phyloP scores from a whole-genome alignment of 2,329 filamentous ascomycete genomes.

The Monilinia fructigena region DNA sequence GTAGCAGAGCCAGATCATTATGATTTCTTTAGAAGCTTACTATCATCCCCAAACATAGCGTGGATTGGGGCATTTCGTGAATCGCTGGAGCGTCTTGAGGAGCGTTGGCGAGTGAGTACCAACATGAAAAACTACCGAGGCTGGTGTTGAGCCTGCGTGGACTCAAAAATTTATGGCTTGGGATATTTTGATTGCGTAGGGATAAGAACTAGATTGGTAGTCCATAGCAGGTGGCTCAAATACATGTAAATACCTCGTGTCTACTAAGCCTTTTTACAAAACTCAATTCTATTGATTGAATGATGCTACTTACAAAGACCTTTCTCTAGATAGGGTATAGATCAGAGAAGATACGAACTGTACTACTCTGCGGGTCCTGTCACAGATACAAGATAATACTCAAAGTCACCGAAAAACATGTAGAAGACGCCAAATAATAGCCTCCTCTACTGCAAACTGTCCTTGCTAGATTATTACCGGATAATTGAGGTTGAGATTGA shows the following conservation, averaged over 20 bases:
- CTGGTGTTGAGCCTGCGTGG: neutral
- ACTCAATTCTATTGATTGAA: neutral
- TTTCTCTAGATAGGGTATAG: neutral
- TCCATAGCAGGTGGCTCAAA: neutral
- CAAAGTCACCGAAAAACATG: neutral
- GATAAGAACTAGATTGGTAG: neutral
- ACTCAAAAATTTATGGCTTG: neutral
- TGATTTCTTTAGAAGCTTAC: neutral
- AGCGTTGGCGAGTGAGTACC: neutral
- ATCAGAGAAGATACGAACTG: neutral
- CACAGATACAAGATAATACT: neutral
- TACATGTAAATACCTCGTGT: neutral
- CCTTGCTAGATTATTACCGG: neutral
- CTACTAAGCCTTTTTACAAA: neutral
- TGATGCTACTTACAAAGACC: neutral
- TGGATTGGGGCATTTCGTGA: neutral
- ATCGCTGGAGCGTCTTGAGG: neutral
- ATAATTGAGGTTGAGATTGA: neutral
- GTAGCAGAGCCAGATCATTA: neutral
- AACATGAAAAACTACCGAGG: neutral
- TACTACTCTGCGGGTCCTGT: neutral
- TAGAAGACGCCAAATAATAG: neutral
- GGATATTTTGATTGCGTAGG: neutral
- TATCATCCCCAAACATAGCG: neutral
- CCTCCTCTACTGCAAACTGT: neutral